phyloP scores from a whole-genome alignment of 495 filamentous ascomycete species.

The Thozetella sp. region DNA sequence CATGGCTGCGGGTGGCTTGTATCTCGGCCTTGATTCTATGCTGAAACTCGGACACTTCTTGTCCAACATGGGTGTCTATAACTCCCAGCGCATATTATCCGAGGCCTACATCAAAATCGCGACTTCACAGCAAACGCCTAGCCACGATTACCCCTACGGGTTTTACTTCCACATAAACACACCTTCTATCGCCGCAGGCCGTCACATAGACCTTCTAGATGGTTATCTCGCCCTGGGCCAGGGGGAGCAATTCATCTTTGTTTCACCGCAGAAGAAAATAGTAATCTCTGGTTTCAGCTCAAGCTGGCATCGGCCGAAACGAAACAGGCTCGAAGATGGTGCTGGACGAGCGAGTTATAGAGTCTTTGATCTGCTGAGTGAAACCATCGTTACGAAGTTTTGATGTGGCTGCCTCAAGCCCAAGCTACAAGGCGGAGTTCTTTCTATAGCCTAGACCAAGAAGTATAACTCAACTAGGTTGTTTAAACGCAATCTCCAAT shows the following conservation, averaged over 20 bases:
- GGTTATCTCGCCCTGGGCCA: background rate
- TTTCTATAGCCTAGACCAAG: too few species aligned
- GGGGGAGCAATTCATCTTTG: background rate
- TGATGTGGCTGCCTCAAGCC: too few species aligned
- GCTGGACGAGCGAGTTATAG: background rate
- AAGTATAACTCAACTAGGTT: too few species aligned
- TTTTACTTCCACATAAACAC: background rate
- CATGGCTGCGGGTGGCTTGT: background rate
- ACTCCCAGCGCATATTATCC: background rate
- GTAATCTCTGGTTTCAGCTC: background rate
- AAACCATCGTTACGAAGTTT: background rate
- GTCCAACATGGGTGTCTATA: background rate
- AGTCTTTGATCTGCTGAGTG: background rate
- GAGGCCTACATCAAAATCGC: background rate
- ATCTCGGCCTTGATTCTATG: background rate
- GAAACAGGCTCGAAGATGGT: background rate
- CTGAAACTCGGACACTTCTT: background rate
- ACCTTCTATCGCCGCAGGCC: background rate
- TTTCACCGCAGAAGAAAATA: background rate
- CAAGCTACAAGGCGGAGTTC: too few species aligned
- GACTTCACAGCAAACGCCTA: background rate
- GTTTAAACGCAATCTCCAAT: too few species aligned
- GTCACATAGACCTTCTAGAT: background rate
- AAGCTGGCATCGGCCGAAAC: background rate
- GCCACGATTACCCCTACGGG: background rate